phyloP scores from a whole-genome alignment of 1,284 basidiomycete species.

The Meira nashicola region DNA sequence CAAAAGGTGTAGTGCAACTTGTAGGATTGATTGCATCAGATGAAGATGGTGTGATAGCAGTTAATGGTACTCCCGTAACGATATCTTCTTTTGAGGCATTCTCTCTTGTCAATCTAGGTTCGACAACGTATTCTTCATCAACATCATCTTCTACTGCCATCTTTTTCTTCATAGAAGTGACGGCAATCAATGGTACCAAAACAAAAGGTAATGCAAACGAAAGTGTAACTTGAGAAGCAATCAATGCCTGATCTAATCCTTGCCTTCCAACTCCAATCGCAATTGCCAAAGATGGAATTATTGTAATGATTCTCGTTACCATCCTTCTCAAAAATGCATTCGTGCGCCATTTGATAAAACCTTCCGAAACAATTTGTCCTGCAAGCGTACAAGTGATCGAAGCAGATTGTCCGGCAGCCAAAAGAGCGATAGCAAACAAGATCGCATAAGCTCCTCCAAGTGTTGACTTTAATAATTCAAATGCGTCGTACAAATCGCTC shows the following conservation, averaged over 20 bases:
- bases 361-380: conserved; percentile 86
- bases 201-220: conserved; percentile 76
- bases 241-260: conserved; percentile 68
- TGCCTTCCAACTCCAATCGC: conserved; percentile 68
- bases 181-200: conserved; percentile 36
- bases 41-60: background rate
- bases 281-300: conserved; percentile 79
- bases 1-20: background rate
- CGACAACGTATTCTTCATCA: background rate
- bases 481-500: conserved; percentile 44
- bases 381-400: conserved; percentile 87
- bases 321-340: conserved; percentile 75
- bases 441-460: conserved; percentile 33
- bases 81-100: background rate
- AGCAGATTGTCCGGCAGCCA: conserved; percentile 80
- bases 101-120: background rate
- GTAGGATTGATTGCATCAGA: background rate
- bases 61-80: background rate
- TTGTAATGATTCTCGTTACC: conserved; percentile 74
- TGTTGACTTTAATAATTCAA: conserved; percentile 31
- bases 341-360: conserved; percentile 83
- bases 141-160: conserved; percentile 24
- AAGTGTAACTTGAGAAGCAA: conserved; percentile 76
- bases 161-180: conserved; percentile 32
- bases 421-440: conserved; percentile 45